Conservation (phyloP, 345 rosid species). For the Eutrema yunnanense region DNA sequence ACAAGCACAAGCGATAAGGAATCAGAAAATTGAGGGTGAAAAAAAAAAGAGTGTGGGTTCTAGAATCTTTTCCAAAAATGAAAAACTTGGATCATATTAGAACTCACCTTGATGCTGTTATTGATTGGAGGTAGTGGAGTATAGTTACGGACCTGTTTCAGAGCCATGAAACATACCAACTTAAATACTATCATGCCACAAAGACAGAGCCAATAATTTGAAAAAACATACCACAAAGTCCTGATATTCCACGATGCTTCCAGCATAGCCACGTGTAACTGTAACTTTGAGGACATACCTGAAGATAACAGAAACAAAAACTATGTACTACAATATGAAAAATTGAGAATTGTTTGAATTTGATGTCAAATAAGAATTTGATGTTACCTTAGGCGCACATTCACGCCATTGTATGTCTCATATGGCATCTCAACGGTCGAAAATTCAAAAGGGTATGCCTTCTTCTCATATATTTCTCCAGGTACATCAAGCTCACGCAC, state of each 20-base stretch:
- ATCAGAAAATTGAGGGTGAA: not conserved
- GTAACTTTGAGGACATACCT: constrained; percentile 97
- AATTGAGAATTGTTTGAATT: not conserved
- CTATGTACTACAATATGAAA: not conserved
- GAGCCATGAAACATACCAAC: not conserved
- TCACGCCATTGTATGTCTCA: constrained; percentile 88
- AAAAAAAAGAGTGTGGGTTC: not conserved
- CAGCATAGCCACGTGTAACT: constrained; percentile 80
- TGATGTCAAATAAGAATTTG: not conserved
- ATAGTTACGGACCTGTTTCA: constrained; percentile 77
- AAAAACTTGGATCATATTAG: not conserved
- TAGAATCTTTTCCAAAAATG: not conserved
- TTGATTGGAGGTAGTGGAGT: constrained; percentile 70
- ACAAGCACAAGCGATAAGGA: not conserved
- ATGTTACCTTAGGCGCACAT: constrained; percentile 87
- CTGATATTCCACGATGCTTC: constrained; percentile 88
- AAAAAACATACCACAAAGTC: constrained; percentile 70
- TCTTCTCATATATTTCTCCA: constrained; percentile 87
- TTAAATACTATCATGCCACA: not conserved
- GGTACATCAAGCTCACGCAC: constrained; percentile 97
- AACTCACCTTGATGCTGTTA: constrained; percentile 86
- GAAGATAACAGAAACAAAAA: constrained; percentile 7
- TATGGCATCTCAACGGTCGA: constrained; percentile 95
- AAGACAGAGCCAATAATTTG: not conserved
- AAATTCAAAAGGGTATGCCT: constrained; percentile 87